Evolutionary conservation across 2,329 filamentous ascomycete species (phyloP), one percentile per base, ranked within the genome.

Genomic region (Botryotinia narcissicola): DNA sequence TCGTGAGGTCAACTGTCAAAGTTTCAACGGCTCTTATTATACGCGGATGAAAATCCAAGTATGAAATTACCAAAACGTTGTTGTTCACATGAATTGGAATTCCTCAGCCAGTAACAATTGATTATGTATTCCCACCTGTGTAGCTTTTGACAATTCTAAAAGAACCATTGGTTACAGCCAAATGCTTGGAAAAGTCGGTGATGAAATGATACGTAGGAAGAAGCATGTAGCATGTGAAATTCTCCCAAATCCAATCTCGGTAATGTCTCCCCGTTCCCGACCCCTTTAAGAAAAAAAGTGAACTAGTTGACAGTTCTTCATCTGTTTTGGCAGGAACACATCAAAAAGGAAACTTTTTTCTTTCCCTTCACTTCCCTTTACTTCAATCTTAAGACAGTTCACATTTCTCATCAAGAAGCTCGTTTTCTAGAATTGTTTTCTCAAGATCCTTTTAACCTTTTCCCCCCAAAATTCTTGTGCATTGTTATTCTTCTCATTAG

Each of bases 171-270:
- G 51, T 35, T 61, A 20, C 40, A 57, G 14, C n/a, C n/a, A 44
- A 54, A 69, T 37, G 48, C 40, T 60, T 42, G 48, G 16, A 70
- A 70, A 70, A 59, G 67, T 70, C 67, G 67, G 67, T 70, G 67
- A 70, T 70, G 29, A 40, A 40, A n/a, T 40, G 37, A 40, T n/a
- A 61, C 25, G 35, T 61, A 59, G 54, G 16, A 59, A 32, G 3
- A 29, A 48, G 42, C 62, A 35, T 48, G 42, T 67, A 67, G 46
- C 44, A 51, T 67, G 63, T 67, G 64, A 67, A 54, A 40, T 54
- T 32, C n/a, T 40, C 14, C 40, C 60, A 60, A 18, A 69, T 69
- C 71, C 63, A 73, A 73, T 73, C 60, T 69, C 71, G 63, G 71
- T 72, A 72, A 72, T 20, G 46, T 59, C 35, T 51, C 71, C 64